phyloP scores from a whole-genome alignment of 2,329 filamentous ascomycete species.

The Hymenoscyphus infarciens region DNA sequence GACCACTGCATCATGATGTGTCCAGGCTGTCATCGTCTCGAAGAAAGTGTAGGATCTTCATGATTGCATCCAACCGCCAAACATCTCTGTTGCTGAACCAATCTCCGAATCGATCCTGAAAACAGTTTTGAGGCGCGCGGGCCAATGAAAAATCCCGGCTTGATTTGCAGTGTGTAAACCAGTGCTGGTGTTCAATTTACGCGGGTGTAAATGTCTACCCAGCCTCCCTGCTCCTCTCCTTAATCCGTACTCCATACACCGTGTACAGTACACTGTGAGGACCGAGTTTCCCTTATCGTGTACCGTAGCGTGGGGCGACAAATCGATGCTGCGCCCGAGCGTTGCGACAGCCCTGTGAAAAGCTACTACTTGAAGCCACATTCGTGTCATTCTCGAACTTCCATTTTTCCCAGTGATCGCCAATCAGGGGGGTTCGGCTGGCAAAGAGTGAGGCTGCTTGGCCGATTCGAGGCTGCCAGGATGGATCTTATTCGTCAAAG shows the following conservation, averaged over 20 bases:
- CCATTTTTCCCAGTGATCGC: slow-evolving; percentile 18
- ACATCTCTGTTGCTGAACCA: slow-evolving; percentile 13
- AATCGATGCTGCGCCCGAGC: slow-evolving; percentile 22
- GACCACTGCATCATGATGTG: slow-evolving; percentile 33
- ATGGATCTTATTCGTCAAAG: slow-evolving; percentile 15
- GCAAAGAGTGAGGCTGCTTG: slow-evolving; percentile 25
- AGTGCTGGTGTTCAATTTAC: not conserved
- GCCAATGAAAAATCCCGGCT: not conserved
- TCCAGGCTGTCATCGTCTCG: slow-evolving; percentile 23
- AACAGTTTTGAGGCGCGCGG: not conserved
- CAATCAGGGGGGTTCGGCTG: slow-evolving; percentile 16
- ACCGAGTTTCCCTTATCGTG: slow-evolving; percentile 4
- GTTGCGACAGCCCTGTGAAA: slow-evolving; percentile 20
- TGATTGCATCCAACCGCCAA: slow-evolving; percentile 14
- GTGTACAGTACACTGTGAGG: not conserved
- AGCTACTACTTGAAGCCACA: slow-evolving; percentile 11
- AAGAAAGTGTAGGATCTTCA: slow-evolving; percentile 24
- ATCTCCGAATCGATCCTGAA: slow-evolving; percentile 29
- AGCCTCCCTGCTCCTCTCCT: not conserved
- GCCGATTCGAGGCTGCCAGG: slow-evolving; percentile 13
- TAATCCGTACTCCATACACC: not conserved
- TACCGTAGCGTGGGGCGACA: not conserved
- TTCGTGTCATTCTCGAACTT: slow-evolving; percentile 25
- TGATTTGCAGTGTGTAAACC: too few relatives aligned
- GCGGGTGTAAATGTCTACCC: not conserved